These are phyloP conservation scores for Penicillium ochrochloron DNA, from an alignment of 495 filamentous ascomycete species.

Conservation along the genomic window DNA sequence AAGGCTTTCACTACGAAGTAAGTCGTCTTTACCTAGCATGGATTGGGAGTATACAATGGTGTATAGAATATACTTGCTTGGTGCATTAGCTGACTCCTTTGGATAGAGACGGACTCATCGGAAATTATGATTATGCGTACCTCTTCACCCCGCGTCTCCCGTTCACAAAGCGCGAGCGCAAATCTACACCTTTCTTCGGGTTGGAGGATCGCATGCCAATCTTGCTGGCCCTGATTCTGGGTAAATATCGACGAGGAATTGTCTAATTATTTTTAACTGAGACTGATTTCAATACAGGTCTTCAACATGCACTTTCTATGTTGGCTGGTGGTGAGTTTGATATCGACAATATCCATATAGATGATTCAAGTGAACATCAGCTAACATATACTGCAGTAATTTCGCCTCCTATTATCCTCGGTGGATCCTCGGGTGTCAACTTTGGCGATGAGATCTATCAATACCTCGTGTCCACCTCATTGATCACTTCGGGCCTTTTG, in stretches of 20 bases:
- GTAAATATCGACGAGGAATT: neutral
- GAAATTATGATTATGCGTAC: constrained; percentile 83
- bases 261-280: neutral
- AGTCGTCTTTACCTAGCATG: constrained; percentile 2
- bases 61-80: neutral
- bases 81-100: neutral
- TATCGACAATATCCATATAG: neutral
- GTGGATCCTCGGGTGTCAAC: constrained; percentile 67
- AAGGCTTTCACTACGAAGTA: constrained; percentile 57
- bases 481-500: constrained; percentile 84
- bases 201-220: constrained; percentile 84
- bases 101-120: constrained; percentile 71
- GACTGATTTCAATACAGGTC: constrained; percentile 39
- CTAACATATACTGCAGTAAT: constrained; percentile 53
- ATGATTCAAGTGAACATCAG: neutral
- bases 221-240: constrained; percentile 69
- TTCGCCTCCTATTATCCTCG: constrained; percentile 79
- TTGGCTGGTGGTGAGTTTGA: constrained; percentile 57
- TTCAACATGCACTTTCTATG: constrained; percentile 74
- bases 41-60: neutral
- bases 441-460: constrained; percentile 62
- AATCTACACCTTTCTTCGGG: constrained; percentile 82
- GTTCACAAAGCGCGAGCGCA: constrained; percentile 70
- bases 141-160: constrained; percentile 81
- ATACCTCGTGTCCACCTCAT: constrained; percentile 87